Evolutionary conservation across 768 basidiomycete species (phyloP), one percentile per base, ranked within the genome.

Genomic region (Daedalea quercina): DNA sequence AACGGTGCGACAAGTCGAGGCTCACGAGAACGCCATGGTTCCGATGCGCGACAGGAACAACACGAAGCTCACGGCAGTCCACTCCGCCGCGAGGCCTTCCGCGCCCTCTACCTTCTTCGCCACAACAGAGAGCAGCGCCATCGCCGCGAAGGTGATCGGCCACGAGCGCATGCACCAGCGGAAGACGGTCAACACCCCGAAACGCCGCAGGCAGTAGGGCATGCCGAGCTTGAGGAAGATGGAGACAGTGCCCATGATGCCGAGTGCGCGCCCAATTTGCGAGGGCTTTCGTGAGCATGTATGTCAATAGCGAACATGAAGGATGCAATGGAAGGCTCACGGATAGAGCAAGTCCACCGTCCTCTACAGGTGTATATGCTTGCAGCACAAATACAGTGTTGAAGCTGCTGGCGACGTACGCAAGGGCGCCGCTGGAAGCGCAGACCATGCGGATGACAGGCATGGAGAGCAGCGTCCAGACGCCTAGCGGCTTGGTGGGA

Each of bases 331-430:
- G 15, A 40, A 7, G 42, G 61, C 81, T 62, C 59, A 84, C 83
- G n/a, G 78, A 75, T 56, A 84, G 78, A 3, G 73, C 72, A 1
- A 86, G 68, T 0, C 85, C 84, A 41, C 85, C 84, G 2, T 69
- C 59, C 41, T 71, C 57, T 28, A 85, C 63, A n/a, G 79, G 75
- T 12, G 84, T 80, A 60, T 82, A 87, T 50, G 80, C 81, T 58
- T 82, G 82, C 45, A 87, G 71, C 9, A 84, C 80, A 57, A 86
- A 85, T 15, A 81, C 75, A n/a, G 78, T 77, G 46, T 82, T 83
- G 58, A 81, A 87, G 11, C 75, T 73, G 0, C 77, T 77, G 3
- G 69, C 63, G n/a, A 77, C 67, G 67, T 82, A 82, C 45, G 71
- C 73, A 13, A 85, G 70, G 3, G 74, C 71, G 58, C 72, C 76